Evolutionary conservation across 179 eudicot genomes (phyloP).

Genomic region (Patellifolia procumbens): DNA sequence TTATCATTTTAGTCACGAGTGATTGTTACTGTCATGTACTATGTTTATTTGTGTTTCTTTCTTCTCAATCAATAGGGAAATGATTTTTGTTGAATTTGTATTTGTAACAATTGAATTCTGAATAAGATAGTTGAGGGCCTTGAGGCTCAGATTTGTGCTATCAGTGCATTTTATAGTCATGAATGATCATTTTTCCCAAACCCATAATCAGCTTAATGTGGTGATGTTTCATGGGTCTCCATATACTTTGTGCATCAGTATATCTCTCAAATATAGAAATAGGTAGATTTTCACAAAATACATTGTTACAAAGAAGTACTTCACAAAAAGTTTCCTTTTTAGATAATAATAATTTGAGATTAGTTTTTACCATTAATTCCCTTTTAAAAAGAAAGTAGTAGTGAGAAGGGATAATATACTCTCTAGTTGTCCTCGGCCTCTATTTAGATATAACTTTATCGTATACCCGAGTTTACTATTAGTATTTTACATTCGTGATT

Average conservation of each 20-base stretch:
- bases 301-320: no score
- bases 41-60: slow-evolving; percentile 16
- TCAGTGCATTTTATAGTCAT: neutral
- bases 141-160: slow-evolving; percentile 5
- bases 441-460: no score
- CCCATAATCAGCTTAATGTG: neutral
- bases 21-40: slow-evolving; percentile 22
- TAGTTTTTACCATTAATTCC: no score
- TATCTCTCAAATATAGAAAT: neutral
- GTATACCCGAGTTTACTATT: no score
- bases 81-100: slow-evolving; percentile 15
- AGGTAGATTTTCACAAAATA: no score
- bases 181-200: neutral
- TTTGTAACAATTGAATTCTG: slow-evolving; percentile 33
- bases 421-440: no score
- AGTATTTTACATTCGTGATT: no score
- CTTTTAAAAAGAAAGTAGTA: no score
- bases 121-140: slow-evolving; percentile 30
- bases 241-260: neutral
- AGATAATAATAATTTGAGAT: no score
- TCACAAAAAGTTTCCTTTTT: no score
- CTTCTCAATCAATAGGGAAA: slow-evolving; percentile 2
- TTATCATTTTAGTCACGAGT: slow-evolving; percentile 1
- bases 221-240: neutral
- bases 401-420: no score